Percentiles rank a stretch among this genome's conserved stretches.
Evolutionary conservation across 2,329 filamentous ascomycete species (phyloP).

Genomic region (Septoria linicola): DNA sequence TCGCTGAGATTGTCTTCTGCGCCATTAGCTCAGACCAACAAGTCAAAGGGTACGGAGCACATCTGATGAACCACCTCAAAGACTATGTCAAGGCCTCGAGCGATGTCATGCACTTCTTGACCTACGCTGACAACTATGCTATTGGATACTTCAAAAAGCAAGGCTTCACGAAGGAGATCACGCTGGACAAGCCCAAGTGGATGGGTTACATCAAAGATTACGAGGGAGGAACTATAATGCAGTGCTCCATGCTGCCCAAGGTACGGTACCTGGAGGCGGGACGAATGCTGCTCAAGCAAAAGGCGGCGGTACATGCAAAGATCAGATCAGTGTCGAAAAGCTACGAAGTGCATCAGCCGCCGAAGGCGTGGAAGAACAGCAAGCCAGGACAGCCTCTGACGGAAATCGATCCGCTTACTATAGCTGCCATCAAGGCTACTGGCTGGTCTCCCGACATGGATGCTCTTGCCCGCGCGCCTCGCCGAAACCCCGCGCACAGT

Average conservation of each 20-base stretch:
- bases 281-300: constrained; percentile 95
- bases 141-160: constrained; percentile 99
- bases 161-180: constrained; percentile 98
- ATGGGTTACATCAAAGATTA: constrained; percentile 99
- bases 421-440: constrained; percentile 82
- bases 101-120: constrained; percentile 97
- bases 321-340: constrained; percentile 87
- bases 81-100: constrained; percentile 97
- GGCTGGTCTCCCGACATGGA: constrained; percentile 99
- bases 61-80: constrained; percentile 97
- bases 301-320: constrained; percentile 91
- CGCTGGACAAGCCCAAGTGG: constrained; percentile 83
- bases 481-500: constrained; percentile 95
- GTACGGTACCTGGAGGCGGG: constrained; percentile 91
- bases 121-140: constrained; percentile 97
- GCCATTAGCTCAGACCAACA: constrained; percentile 97
- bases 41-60: constrained; percentile 96
- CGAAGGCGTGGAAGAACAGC: constrained; percentile 74
- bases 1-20: constrained; percentile 98
- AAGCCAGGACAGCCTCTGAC: constrained; percentile 52
- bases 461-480: constrained; percentile 87
- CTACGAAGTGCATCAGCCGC: constrained; percentile 82
- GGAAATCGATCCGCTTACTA: constrained; percentile 79
- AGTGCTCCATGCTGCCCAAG: constrained; percentile 93
- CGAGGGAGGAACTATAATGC: constrained; percentile 98